Conservation (phyloP, 371 early-diverging fungal species). For the Umbelopsis sp. region DNA sequence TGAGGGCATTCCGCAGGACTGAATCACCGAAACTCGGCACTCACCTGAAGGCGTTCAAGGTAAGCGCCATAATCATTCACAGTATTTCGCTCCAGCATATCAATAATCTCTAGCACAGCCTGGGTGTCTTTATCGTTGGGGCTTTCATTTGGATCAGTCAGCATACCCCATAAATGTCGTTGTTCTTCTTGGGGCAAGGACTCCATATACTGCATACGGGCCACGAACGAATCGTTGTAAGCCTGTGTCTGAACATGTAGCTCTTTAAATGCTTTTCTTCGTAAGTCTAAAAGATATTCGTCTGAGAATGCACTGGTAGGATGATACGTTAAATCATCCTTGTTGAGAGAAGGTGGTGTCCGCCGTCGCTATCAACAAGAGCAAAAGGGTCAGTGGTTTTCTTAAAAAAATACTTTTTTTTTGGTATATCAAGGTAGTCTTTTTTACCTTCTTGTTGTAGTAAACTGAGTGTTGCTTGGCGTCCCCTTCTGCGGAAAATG, state of each 20-base stretch:
- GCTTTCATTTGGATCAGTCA: neutral
- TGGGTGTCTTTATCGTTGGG: slow-evolving; percentile 18
- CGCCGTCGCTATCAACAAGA: neutral
- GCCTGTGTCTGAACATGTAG: slow-evolving; percentile 28
- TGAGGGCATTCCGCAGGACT: neutral
- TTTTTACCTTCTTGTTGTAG: neutral
- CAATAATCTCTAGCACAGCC: slow-evolving; percentile 18
- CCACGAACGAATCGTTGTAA: slow-evolving; percentile 30
- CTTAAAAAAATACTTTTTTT: neutral
- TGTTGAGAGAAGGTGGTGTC: neutral
- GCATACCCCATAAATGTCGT: slow-evolving; percentile 13
- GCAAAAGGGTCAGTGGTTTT: neutral
- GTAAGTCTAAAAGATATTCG: slow-evolving; percentile 21
- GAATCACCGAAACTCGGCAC: neutral
- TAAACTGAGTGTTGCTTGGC: neutral
- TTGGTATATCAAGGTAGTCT: neutral
- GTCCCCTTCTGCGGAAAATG: neutral
- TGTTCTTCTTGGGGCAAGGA: slow-evolving; percentile 22
- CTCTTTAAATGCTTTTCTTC: slow-evolving; percentile 27
- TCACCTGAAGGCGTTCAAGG: slow-evolving; percentile 14
- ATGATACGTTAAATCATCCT: neutral
- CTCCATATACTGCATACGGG: slow-evolving; percentile 25
- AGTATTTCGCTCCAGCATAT: slow-evolving; percentile 27
- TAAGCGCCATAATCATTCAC: slow-evolving; percentile 27
- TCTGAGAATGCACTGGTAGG: neutral